A percentile compares a stretch with the other conserved stretches of the same genome.
phyloP scores from a whole-genome alignment of 306 rosid genomes.

The Casuarina glauca region DNA sequence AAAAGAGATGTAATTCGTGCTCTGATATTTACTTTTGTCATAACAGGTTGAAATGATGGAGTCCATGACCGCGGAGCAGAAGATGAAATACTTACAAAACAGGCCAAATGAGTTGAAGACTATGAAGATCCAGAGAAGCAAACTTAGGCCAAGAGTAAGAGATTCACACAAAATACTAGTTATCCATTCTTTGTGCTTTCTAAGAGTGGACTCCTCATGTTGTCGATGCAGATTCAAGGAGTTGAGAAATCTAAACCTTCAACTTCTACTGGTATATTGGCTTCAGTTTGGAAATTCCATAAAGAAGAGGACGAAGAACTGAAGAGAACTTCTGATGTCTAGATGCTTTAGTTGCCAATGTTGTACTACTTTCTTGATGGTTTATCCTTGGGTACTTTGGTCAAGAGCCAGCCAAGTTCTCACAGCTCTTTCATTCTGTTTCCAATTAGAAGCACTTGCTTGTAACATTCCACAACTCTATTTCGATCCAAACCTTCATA shows the following conservation, averaged over 20 bases:
- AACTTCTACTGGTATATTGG: slow-evolving; percentile 37
- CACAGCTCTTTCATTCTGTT: too few species aligned
- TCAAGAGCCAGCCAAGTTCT: neutral
- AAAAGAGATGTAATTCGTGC: too few species aligned
- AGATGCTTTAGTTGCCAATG: neutral
- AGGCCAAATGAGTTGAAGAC: slow-evolving; percentile 36
- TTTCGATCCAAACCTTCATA: too few species aligned
- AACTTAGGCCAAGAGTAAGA: slow-evolving; percentile 27
- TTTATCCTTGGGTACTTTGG: neutral
- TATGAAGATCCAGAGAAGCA: slow-evolving; percentile 25
- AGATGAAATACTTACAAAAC: slow-evolving; percentile 24
- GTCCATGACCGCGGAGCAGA: slow-evolving; percentile 29
- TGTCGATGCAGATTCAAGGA: slow-evolving; percentile 24
- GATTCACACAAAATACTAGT: neutral
- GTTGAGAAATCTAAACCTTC: slow-evolving; percentile 27
- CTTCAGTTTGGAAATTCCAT: slow-evolving; percentile 50
- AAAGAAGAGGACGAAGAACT: slow-evolving; percentile 29
- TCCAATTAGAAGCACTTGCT: too few species aligned
- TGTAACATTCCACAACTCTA: too few species aligned
- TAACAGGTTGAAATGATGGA: slow-evolving; percentile 36
- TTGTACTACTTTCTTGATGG: neutral
- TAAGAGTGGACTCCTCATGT: neutral
- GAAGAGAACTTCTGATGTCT: neutral
- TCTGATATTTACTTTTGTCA: neutral
- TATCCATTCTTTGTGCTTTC: neutral